Evolutionary conservation across 2,329 filamentous ascomycete species (phyloP).

Genomic region (Stachybotrys chartarum): DNA sequence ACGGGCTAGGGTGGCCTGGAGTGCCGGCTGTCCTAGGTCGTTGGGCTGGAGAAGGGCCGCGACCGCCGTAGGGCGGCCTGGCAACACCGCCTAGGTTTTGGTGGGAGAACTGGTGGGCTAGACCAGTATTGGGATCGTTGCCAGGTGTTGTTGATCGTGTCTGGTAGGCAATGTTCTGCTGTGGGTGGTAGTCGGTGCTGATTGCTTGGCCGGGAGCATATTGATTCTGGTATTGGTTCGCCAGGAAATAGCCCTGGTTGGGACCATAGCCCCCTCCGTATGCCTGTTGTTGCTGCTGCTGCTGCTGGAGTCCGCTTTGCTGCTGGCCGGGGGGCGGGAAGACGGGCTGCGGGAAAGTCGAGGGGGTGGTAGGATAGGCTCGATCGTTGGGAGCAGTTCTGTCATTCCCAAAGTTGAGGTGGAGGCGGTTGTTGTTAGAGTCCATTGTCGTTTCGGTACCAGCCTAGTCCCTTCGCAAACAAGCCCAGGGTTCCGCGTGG

Average conservation of each 20-base stretch:
- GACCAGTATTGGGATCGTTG: conserved; percentile 81
- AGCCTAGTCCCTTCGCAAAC: conserved; percentile 4
- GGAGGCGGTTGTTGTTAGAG: conserved; percentile 53
- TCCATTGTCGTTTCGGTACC: conserved; percentile 34
- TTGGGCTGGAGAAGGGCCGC: conserved; percentile 61
- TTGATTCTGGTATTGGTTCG: conserved; percentile 51
- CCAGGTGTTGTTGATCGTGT: conserved; percentile 50
- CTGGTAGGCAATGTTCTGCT: conserved; percentile 40
- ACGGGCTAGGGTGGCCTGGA: conserved; percentile 52
- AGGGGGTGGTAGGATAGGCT: conserved; percentile 81
- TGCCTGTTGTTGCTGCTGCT: conserved; percentile 26
- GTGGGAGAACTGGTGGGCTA: conserved; percentile 94
- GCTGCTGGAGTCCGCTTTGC: conserved; percentile 13
- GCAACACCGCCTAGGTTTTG: conserved; percentile 78
- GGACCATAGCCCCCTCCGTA: conserved; percentile 39
- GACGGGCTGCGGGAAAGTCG: conserved; percentile 91
- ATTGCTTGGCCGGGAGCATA: conserved; percentile 37
- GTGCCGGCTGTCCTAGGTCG: conserved; percentile 80
- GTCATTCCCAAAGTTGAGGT: conserved; percentile 61
- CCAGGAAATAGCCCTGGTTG: conserved; percentile 51
- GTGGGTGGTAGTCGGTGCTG: conserved; percentile 41
- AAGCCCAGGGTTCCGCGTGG: neutral
- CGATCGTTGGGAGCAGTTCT: conserved; percentile 56
- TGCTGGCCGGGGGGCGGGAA: conserved; percentile 30
- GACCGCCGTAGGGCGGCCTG: conserved; percentile 61